Percentiles rank a stretch among this genome's conserved stretches.
Evolutionary conservation across 2,329 filamentous ascomycete genomes (phyloP).

Genomic region (Periglandula ipomoeae): DNA sequence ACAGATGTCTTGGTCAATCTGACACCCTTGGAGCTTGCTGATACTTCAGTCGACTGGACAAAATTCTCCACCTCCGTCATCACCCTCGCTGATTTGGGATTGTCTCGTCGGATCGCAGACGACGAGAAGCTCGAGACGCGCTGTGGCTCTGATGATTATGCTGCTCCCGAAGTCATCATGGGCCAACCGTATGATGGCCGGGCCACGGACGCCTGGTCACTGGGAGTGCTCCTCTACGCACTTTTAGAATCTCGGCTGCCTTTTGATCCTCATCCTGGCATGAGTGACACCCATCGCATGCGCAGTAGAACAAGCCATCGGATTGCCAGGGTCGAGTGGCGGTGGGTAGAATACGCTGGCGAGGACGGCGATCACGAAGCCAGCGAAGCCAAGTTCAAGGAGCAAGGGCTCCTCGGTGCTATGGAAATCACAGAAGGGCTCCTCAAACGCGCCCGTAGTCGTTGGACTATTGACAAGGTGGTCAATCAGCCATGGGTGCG

Average conservation of each 20-base stretch:
- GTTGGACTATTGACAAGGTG: conserved; percentile 69
- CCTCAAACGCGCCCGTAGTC: conserved; percentile 69
- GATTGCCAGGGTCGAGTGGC: conserved; percentile 94
- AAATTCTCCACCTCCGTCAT: conserved; percentile 74
- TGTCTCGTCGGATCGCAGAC: conserved; percentile 76
- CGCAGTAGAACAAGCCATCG: conserved; percentile 78
- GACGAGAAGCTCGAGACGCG: conserved; percentile 86
- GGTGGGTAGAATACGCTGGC: conserved; percentile 79
- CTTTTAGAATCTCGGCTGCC: conserved; percentile 87
- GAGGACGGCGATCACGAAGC: conserved; percentile 80
- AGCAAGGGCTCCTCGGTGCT: conserved; percentile 61
- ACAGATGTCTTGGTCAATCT: conserved; percentile 88
- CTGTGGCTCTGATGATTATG: conserved; percentile 95
- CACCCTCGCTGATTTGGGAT: conserved; percentile 83
- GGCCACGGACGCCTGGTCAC: conserved; percentile 86
- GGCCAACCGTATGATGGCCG: conserved; percentile 91
- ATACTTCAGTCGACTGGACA: conserved; percentile 55
- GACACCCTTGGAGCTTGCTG: conserved; percentile 56
- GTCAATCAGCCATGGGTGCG: conserved; percentile 66
- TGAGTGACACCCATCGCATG: conserved; percentile 66
- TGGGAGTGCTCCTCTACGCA: conserved; percentile 88
- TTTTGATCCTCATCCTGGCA: conserved; percentile 81
- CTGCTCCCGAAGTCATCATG: conserved; percentile 91
- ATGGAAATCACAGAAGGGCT: conserved; percentile 76
- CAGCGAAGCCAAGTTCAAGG: conserved; percentile 49